Percentiles rank a stretch among this genome's conserved stretches.
phyloP scores from a whole-genome alignment of 2,329 filamentous ascomycete species.

The Colletotrichum costaricense region DNA sequence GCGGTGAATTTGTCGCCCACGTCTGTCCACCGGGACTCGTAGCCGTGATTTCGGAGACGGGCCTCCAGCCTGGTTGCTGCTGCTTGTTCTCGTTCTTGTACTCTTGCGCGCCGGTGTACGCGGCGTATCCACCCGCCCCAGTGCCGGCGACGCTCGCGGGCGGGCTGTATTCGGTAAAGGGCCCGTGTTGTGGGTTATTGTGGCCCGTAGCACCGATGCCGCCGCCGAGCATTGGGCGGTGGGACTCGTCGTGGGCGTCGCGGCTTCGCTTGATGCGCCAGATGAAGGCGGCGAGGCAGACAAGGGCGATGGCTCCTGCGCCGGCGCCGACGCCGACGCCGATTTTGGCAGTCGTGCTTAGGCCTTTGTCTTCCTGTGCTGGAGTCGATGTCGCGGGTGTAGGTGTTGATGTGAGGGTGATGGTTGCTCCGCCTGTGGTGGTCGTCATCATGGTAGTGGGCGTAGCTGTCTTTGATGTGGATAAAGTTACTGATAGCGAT shows the following conservation, averaged over 20 bases:
- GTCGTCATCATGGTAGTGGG: conserved; percentile 26
- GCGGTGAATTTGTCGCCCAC: conserved; percentile 25
- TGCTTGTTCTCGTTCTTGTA: conserved; percentile 21
- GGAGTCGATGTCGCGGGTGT: not conserved
- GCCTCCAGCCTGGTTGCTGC: conserved; percentile 1
- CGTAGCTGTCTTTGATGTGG: conserved; percentile 34
- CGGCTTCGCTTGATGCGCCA: conserved; percentile 32
- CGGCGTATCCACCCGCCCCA: not conserved
- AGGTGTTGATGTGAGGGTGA: conserved; percentile 20
- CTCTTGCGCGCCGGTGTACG: conserved; percentile 1
- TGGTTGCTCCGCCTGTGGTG: conserved; percentile 20
- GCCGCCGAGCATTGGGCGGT: conserved; percentile 35
- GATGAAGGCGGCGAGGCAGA: conserved; percentile 15
- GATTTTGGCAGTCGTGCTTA: conserved; percentile 51
- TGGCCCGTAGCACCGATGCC: conserved; percentile 2
- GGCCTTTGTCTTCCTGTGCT: conserved; percentile 27
- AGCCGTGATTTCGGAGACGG: conserved; percentile 1
- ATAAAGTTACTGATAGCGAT: conserved; percentile 34
- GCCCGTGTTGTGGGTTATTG: conserved; percentile 18
- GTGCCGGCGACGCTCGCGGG: not conserved
- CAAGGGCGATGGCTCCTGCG: conserved; percentile 40
- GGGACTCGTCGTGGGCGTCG: conserved; percentile 29
- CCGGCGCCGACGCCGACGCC: conserved; percentile 53
- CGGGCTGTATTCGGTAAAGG: conserved; percentile 12
- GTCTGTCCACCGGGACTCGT: conserved; percentile 24